Percentiles rank a stretch among this genome's conserved stretches.
Evolutionary conservation across 257 asterid species (phyloP).

Genomic region (Nicotiana otophora): DNA sequence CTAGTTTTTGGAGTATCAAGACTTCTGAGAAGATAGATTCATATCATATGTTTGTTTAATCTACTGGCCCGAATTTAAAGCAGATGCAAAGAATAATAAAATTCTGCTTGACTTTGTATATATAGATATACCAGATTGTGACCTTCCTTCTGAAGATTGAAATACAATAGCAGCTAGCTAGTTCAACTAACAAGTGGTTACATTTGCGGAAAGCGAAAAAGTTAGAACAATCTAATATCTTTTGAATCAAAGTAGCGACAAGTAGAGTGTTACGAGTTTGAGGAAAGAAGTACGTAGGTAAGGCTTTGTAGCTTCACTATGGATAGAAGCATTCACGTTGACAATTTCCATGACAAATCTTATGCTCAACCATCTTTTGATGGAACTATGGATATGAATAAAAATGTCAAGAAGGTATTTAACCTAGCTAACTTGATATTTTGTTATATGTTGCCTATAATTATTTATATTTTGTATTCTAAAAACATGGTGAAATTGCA

Average conservation of each 20-base stretch:
- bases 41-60: not conserved
- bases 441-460: not conserved
- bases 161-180: not conserved
- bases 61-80: not conserved
- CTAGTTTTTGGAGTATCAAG: not conserved
- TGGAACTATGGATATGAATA: not conserved
- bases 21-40: not conserved
- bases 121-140: not conserved
- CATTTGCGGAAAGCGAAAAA: not conserved
- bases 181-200: not conserved
- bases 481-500: conserved; percentile 14
- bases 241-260: not conserved
- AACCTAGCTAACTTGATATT: not conserved
- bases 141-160: not conserved
- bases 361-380: not conserved
- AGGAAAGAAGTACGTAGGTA: not conserved
- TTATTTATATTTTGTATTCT: not conserved
- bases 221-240: not conserved
- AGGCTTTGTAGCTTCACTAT: not conserved
- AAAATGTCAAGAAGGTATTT: not conserved
- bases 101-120: not conserved
- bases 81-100: not conserved
- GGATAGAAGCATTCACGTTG: not conserved
- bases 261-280: not conserved
- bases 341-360: not conserved